These are phyloP conservation scores for Albugo laibachii DNA, from an alignment of 352 stramenopile species.

Conservation along the genomic window DNA sequence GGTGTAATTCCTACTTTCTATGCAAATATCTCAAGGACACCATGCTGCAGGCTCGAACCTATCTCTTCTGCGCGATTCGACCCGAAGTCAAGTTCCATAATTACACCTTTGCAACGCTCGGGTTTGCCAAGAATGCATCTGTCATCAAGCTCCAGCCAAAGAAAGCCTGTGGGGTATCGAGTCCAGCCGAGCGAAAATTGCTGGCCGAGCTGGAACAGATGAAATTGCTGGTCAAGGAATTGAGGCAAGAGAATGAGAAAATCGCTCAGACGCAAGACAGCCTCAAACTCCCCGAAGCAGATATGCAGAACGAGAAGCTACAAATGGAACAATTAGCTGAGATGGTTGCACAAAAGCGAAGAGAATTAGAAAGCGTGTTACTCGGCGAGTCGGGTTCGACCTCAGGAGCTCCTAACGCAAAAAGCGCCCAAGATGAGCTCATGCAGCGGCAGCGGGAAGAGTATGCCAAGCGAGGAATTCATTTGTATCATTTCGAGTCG, in stretches of 20 bases:
- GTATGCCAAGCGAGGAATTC: constrained; percentile 81
- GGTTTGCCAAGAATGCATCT: constrained; percentile 87
- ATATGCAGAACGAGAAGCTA: constrained; percentile 11
- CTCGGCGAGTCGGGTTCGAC: constrained; percentile 18
- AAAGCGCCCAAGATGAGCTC: constrained; percentile 56
- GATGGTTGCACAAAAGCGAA: constrained; percentile 47
- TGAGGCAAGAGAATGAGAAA: constrained; percentile 66
- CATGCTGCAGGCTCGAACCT: constrained; percentile 85
- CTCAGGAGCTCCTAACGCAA: constrained; percentile 11
- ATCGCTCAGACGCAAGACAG: constrained; percentile 36
- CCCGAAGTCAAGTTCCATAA: constrained; percentile 85
- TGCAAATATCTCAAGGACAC: constrained; percentile 94
- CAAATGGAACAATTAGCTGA: constrained; percentile 44
- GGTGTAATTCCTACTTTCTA: constrained; percentile 89
- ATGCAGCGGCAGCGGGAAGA: constrained; percentile 79
- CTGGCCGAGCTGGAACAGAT: constrained; percentile 90
- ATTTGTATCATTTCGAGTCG: constrained; percentile 76
- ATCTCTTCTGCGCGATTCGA: constrained; percentile 86
- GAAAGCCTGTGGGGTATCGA: constrained; percentile 80
- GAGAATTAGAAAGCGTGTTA: constrained; percentile 46
- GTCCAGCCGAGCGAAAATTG: constrained; percentile 81
- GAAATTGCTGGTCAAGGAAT: constrained; percentile 71
- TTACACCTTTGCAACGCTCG: constrained; percentile 89
- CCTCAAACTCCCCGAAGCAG: constrained; percentile 10
- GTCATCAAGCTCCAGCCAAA: constrained; percentile 92